Conservation (phyloP, 768 basidiomycete species). For the Naematelia encephala region DNA sequence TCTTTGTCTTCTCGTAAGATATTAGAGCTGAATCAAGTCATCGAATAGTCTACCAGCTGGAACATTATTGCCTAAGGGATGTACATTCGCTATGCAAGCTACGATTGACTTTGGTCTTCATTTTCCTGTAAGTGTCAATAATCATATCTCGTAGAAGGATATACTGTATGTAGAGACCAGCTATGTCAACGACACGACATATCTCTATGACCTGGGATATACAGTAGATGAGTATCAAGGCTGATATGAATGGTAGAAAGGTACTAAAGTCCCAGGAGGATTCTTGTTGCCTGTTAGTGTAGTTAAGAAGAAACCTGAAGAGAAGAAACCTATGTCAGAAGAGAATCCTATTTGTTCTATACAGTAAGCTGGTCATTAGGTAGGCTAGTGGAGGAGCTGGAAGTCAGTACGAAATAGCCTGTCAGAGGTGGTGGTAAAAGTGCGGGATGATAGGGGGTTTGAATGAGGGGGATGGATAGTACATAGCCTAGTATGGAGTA, state of each 20-base stretch:
- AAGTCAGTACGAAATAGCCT: no score
- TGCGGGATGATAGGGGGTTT: not conserved
- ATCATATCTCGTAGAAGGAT: no score
- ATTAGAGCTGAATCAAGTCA: not conserved
- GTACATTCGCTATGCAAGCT: conserved; percentile 45
- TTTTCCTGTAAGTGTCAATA: conserved; percentile 43
- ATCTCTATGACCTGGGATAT: no score
- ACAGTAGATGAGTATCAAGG: not conserved
- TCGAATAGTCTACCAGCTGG: conserved; percentile 36
- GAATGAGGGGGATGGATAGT: not conserved
- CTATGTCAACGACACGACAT: no score
- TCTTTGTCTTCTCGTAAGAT: not conserved
- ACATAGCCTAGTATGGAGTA: not conserved
- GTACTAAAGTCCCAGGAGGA: conserved; percentile 44
- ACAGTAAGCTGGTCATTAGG: conserved; percentile 15
- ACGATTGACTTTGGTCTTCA: conserved; percentile 45
- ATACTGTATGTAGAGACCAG: no score
- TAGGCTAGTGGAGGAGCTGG: not conserved
- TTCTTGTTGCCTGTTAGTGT: conserved; percentile 43
- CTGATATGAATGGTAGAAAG: conserved; percentile 24
- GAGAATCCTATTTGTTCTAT: conserved; percentile 29
- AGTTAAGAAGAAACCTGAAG: conserved; percentile 28
- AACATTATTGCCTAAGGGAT: conserved; percentile 40
- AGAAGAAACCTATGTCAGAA: conserved; percentile 8
- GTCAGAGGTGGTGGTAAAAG: not conserved